A percentile compares a stretch with the other conserved stretches of the same genome.
Conservation (phyloP, 2,329 filamentous ascomycete species). For the Macroventuria anomochaeta region DNA sequence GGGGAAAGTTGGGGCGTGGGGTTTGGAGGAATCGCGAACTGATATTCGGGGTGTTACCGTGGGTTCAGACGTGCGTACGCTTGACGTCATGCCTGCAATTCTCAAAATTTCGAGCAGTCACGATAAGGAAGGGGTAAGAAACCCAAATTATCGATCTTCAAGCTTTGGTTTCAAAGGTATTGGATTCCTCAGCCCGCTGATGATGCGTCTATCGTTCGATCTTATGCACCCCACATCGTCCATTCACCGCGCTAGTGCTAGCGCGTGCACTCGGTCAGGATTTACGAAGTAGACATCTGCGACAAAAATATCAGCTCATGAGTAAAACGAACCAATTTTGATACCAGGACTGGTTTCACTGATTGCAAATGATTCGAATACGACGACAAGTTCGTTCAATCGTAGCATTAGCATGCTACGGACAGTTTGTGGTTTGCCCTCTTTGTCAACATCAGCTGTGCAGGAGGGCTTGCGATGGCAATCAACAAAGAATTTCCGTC, state of each 20-base stretch:
- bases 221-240: neutral
- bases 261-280: neutral
- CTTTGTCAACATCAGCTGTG: no score
- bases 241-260: conserved; percentile 6
- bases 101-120: neutral
- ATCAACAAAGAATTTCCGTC: no score
- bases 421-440: no score
- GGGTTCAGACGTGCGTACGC: conserved; percentile 24
- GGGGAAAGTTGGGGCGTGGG: neutral
- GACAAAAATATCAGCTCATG: no score
- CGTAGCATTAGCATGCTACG: no score
- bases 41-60: neutral
- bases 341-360: no score
- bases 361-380: no score
- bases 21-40: neutral
- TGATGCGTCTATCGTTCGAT: neutral
- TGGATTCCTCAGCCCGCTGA: neutral
- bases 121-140: neutral
- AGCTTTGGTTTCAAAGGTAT: neutral
- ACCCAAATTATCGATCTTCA: no score
- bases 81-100: conserved; percentile 37
- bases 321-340: no score
- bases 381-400: no score
- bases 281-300: no score
- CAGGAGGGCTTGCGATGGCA: no score